A percentile compares a stretch with the other conserved stretches of the same genome.
Conservation (phyloP, 1,284 basidiomycete species). For the Xerocomus amazonicus region DNA sequence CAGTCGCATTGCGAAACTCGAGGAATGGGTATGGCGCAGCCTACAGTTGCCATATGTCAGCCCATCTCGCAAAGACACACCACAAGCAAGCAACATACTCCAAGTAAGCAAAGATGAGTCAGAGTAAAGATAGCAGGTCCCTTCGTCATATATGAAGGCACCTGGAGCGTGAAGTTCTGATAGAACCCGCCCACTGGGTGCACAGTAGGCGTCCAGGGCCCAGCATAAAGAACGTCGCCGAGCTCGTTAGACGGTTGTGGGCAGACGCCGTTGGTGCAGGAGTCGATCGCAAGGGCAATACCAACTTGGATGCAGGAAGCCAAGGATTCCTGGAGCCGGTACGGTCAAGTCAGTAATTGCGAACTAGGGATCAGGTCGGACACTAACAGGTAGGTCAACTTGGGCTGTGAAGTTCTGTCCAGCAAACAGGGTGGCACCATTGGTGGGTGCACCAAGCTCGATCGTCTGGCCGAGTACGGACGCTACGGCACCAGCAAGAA, state of each 20-base stretch:
- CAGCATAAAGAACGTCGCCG: slow-evolving; percentile 30
- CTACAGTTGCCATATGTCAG: slow-evolving; percentile 16
- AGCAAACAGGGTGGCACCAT: slow-evolving; percentile 12
- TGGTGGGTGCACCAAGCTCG: slow-evolving; percentile 18
- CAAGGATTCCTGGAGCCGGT: slow-evolving; percentile 17
- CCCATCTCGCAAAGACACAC: too few species aligned
- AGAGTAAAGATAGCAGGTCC: slow-evolving; percentile 31
- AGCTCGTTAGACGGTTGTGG: slow-evolving; percentile 22
- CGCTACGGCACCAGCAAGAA: slow-evolving; percentile 7
- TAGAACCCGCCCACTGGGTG: slow-evolving; percentile 26
- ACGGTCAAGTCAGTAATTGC: not conserved
- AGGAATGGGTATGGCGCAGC: slow-evolving; percentile 23
- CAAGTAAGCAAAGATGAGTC: slow-evolving; percentile 31
- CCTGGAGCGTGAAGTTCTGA: slow-evolving; percentile 29
- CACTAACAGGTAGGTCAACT: slow-evolving; percentile 23
- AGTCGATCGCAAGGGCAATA: slow-evolving; percentile 28
- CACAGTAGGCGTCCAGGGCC: slow-evolving; percentile 26
- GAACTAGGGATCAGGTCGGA: not conserved
- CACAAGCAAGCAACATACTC: slow-evolving; percentile 19
- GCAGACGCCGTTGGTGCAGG: slow-evolving; percentile 20
- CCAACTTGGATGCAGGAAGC: slow-evolving; percentile 27
- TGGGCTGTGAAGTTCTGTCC: slow-evolving; percentile 21
- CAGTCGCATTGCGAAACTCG: slow-evolving; percentile 24
- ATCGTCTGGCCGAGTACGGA: slow-evolving; percentile 30
- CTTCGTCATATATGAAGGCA: slow-evolving; percentile 4